These are phyloP conservation scores for Schizosaccharomyces lindneri DNA, from an alignment of 805 yeast species.

Conservation along the genomic window DNA sequence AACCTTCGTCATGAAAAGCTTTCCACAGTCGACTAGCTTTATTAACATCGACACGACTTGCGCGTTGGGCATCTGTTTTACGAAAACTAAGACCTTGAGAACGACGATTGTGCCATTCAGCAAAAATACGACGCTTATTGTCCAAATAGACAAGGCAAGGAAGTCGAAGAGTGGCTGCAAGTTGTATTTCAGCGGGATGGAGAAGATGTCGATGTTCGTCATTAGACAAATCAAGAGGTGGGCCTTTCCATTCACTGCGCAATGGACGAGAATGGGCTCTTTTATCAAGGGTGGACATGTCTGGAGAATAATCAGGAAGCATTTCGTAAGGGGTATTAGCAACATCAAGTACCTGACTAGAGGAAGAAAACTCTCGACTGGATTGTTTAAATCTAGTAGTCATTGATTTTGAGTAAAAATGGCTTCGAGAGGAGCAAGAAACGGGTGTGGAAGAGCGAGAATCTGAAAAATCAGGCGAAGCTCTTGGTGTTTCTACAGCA, in stretches of 20 bases:
- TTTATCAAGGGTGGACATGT: conserved; percentile 23
- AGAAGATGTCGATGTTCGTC: conserved; percentile 53
- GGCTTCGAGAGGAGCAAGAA: no score
- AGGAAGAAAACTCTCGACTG: not conserved
- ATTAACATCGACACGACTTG: conserved; percentile 88
- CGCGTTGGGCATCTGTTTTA: conserved; percentile 94
- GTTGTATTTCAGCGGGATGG: conserved; percentile 73
- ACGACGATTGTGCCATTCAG: conserved; percentile 62
- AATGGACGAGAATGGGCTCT: conserved; percentile 28
- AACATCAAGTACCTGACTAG: not conserved
- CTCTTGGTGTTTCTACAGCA: not conserved
- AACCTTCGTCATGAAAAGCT: conserved; percentile 74
- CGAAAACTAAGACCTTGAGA: conserved; percentile 52
- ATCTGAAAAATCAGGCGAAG: not conserved
- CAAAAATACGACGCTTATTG: conserved; percentile 61
- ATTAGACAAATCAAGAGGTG: conserved; percentile 65
- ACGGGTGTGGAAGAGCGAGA: not conserved
- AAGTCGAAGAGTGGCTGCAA: conserved; percentile 72
- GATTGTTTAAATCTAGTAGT: not conserved
- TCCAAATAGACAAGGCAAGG: conserved; percentile 63
- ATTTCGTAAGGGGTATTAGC: conserved; percentile 1
- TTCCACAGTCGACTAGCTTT: conserved; percentile 81
- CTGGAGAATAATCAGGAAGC: conserved; percentile 66
- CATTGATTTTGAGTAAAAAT: no score
- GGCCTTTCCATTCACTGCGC: conserved; percentile 94